phyloP scores from a whole-genome alignment of 495 filamentous ascomycete species.

The Talaromyces nanjingensis region DNA sequence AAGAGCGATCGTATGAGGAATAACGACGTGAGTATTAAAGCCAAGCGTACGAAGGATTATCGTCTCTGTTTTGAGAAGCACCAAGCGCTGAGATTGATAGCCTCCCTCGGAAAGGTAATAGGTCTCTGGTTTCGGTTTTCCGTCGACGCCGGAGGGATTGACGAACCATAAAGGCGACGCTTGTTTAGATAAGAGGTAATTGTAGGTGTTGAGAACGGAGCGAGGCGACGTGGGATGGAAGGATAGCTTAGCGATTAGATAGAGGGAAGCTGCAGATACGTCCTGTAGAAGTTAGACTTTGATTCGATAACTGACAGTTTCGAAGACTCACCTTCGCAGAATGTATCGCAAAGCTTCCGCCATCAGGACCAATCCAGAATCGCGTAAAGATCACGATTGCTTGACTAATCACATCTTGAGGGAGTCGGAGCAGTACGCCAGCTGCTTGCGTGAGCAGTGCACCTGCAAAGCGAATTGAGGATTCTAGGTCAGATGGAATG shows the following conservation, averaged over 20 bases:
- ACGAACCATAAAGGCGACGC: constrained; percentile 53
- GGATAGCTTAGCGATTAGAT: constrained; percentile 78
- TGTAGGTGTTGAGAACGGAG: constrained; percentile 75
- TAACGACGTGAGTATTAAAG: constrained; percentile 75
- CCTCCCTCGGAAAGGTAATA: constrained; percentile 69
- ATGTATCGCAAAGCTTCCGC: constrained; percentile 53
- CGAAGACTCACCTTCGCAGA: constrained; percentile 42
- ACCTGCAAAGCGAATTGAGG: constrained; percentile 46
- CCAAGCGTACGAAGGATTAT: constrained; percentile 66
- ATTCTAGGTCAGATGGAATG: constrained; percentile 71
- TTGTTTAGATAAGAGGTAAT: constrained; percentile 63
- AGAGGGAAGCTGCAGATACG: constrained; percentile 73
- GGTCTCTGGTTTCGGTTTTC: constrained; percentile 41
- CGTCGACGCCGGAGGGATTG: constrained; percentile 22
- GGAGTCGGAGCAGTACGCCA: constrained; percentile 75
- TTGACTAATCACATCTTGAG: constrained; percentile 84
- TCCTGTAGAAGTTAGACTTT: constrained; percentile 41
- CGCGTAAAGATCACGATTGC: constrained; percentile 83
- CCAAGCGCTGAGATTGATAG: constrained; percentile 55
- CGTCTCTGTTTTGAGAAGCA: constrained; percentile 64
- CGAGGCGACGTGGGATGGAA: constrained; percentile 68
- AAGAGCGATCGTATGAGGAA: constrained; percentile 82
- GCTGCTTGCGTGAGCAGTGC: constrained; percentile 81
- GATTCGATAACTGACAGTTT: background rate
- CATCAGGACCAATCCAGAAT: constrained; percentile 70